Percentiles rank a stretch among this genome's conserved stretches.
phyloP scores from a whole-genome alignment of 768 basidiomycete genomes.

The Leccinum incarnatum region DNA sequence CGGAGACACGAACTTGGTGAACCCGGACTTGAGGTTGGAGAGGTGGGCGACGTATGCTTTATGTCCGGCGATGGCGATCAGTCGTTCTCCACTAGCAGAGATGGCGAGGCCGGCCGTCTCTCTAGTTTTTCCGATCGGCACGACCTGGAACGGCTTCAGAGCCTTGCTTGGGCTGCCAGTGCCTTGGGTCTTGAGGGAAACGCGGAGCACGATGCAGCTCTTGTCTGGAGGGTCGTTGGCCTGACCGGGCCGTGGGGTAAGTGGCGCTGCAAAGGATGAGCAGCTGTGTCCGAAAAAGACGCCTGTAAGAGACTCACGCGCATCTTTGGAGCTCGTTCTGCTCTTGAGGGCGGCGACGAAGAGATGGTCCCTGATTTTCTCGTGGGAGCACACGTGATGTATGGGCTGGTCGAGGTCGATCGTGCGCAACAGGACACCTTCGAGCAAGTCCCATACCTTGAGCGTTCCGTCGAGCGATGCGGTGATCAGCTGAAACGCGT shows the following conservation, averaged over 20 bases:
- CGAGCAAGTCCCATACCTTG: conserved; percentile 92
- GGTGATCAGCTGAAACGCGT: conserved; percentile 87
- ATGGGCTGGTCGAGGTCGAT: conserved; percentile 70
- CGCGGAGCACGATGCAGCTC: conserved; percentile 49
- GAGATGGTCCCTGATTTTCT: conserved; percentile 61
- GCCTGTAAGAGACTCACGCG: conserved; percentile 11
- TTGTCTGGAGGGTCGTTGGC: conserved; percentile 38
- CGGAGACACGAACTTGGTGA: conserved; percentile 80
- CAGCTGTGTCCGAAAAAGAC: neutral
- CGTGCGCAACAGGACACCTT: conserved; percentile 73
- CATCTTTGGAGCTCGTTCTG: conserved; percentile 41
- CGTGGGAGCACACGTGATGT: conserved; percentile 68
- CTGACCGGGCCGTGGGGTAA: neutral
- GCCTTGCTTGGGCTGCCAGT: conserved; percentile 41
- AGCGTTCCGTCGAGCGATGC: conserved; percentile 81
- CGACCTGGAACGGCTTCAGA: conserved; percentile 47
- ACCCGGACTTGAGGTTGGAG: conserved; percentile 57
- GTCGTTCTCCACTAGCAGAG: conserved; percentile 74
- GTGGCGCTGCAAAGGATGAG: conserved; percentile 15
- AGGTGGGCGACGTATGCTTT: conserved; percentile 74
- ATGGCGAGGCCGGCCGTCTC: conserved; percentile 61
- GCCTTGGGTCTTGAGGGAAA: conserved; percentile 50
- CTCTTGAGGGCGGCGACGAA: conserved; percentile 64
- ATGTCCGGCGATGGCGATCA: conserved; percentile 71
- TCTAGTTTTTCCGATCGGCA: conserved; percentile 65